Conservation (phyloP, 2,329 filamentous ascomycete species). For the Neobulgaria alba region DNA sequence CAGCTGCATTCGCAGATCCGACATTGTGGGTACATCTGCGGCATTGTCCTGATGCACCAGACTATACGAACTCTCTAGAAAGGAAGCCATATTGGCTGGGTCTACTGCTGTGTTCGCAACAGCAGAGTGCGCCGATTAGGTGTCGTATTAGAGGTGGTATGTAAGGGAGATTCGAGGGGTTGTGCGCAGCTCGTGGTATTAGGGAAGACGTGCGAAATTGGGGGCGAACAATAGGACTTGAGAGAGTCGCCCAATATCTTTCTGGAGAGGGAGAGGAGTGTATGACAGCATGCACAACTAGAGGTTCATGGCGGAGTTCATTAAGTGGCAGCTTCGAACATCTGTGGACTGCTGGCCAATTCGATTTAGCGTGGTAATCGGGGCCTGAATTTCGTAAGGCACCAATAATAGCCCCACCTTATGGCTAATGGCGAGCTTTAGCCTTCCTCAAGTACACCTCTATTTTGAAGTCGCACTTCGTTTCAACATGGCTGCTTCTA, state of each 20-base stretch:
- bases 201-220: slow-evolving; percentile 6
- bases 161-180: slow-evolving; percentile 12
- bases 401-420: neutral
- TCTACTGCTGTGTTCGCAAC: slow-evolving; percentile 8
- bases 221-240: slow-evolving; percentile 8
- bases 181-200: slow-evolving; percentile 7
- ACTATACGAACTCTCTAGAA: slow-evolving; percentile 91
- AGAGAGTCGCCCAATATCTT: slow-evolving; percentile 9
- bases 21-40: slow-evolving; percentile 80
- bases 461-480: slow-evolving; percentile 1
- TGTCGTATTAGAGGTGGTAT: slow-evolving; percentile 10
- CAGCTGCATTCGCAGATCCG: slow-evolving; percentile 85
- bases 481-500: slow-evolving; percentile 34
- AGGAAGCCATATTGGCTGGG: slow-evolving; percentile 71
- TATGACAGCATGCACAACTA: slow-evolving; percentile 21
- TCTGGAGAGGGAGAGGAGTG: slow-evolving; percentile 14
- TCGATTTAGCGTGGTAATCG: slow-evolving; percentile 11
- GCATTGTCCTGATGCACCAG: slow-evolving; percentile 97
- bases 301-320: slow-evolving; percentile 15
- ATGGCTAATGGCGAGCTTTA: slow-evolving; percentile 15
- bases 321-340: slow-evolving; percentile 12
- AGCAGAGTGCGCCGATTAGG: slow-evolving; percentile 18
- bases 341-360: slow-evolving; percentile 14
- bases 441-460: slow-evolving; percentile 11
- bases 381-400: slow-evolving; percentile 10